phyloP scores from a whole-genome alignment of 2,329 filamentous ascomycete genomes.

The Orbilia javanica region DNA sequence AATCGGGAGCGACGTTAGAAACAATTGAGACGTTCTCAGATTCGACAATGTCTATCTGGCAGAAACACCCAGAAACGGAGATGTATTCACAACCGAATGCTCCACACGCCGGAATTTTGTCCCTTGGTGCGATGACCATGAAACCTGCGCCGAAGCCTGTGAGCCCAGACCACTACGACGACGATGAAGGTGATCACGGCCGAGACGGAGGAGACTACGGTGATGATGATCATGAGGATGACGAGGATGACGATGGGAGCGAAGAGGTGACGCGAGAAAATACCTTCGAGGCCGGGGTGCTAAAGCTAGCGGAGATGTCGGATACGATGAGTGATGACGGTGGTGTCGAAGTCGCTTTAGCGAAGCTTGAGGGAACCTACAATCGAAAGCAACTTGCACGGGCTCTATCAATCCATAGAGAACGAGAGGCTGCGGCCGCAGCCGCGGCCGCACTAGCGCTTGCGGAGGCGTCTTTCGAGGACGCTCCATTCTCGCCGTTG shows the following conservation, averaged over 20 bases:
- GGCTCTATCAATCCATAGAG: conserved; percentile 48
- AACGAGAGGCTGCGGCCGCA: conserved; percentile 36
- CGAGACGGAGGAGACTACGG: conserved; percentile 13
- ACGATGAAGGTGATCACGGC: conserved; percentile 25
- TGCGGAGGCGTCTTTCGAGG: conserved; percentile 17
- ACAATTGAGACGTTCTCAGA: conserved; percentile 56
- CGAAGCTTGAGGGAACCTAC: conserved; percentile 91
- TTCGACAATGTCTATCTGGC: conserved; percentile 58
- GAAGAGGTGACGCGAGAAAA: conserved; percentile 62
- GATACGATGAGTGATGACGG: conserved; percentile 84
- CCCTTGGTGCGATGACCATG: conserved; percentile 61
- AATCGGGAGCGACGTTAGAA: conserved; percentile 60
- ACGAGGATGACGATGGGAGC: conserved; percentile 63
- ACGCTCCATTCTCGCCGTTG: conserved; percentile 9
- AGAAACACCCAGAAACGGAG: conserved; percentile 53
- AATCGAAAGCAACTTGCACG: conserved; percentile 68
- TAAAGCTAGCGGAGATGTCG: conserved; percentile 86
- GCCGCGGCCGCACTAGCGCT: conserved; percentile 4
- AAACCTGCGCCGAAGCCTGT: conserved; percentile 48
- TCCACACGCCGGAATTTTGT: conserved; percentile 59
- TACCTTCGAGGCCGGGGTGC: conserved; percentile 89
- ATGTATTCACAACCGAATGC: conserved; percentile 57
- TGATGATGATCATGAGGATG: conserved; percentile 57
- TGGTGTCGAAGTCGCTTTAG: conserved; percentile 88
- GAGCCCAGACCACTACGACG: conserved; percentile 27